phyloP scores from a whole-genome alignment of 2,329 filamentous ascomycete genomes.

The Clathrospora elynae region DNA sequence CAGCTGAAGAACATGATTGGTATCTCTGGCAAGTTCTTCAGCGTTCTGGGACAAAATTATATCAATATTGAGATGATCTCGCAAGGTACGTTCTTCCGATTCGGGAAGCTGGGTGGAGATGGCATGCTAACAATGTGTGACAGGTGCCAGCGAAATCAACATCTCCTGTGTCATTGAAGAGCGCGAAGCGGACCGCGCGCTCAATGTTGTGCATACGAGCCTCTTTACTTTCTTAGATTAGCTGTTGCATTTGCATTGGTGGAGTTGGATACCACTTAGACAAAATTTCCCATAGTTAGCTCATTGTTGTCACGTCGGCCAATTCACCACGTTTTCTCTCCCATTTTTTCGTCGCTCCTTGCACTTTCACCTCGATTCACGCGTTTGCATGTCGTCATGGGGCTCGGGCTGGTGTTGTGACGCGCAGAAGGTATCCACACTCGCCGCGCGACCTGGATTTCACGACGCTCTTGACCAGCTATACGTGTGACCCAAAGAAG shows the following conservation, averaged over 20 bases:
- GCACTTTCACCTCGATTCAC: constrained; percentile 6
- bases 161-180: constrained; percentile 97
- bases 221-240: constrained; percentile 93
- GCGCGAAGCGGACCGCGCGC: constrained; percentile 84
- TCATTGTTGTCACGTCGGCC: too few relatives aligned
- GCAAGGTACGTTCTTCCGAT: constrained; percentile 71
- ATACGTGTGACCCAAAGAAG: too few relatives aligned
- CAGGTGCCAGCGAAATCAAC: constrained; percentile 97
- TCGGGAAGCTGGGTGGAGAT: too few relatives aligned
- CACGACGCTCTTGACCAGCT: background rate
- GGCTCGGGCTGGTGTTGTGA: background rate
- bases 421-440: constrained; percentile 1
- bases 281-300: constrained; percentile 5
- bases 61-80: constrained; percentile 99
- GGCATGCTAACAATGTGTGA: too few relatives aligned
- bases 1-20: constrained; percentile 98
- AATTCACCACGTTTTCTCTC: background rate
- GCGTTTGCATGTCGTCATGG: constrained; percentile 10
- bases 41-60: constrained; percentile 86
- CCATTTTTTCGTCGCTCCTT: background rate
- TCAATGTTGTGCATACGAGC: constrained; percentile 96
- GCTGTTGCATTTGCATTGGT: constrained; percentile 32
- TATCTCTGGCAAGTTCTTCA: constrained; percentile 93
- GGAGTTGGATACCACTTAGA: constrained; percentile 36
- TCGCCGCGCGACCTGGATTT: background rate